Evolutionary conservation across 2,329 filamentous ascomycete species (phyloP).

Genomic region (Ceratocystiopsis minuta): DNA sequence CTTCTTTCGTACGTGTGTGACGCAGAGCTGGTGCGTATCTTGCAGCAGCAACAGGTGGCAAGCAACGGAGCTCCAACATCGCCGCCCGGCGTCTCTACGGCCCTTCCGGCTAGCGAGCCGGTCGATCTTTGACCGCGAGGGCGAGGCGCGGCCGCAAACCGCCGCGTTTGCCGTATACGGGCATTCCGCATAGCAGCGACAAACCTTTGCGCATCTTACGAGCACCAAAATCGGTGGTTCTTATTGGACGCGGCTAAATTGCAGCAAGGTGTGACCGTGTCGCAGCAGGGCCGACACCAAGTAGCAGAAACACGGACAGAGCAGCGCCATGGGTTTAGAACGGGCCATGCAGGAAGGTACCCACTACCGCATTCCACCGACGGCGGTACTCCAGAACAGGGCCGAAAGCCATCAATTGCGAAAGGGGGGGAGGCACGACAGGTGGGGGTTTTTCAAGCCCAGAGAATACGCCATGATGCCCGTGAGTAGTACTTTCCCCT

Average conservation of each 20-base stretch:
- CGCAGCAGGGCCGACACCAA: no score
- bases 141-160: no score
- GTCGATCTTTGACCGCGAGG: not conserved
- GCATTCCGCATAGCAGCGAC: not conserved
- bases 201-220: no score
- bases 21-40: no score
- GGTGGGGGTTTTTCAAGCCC: not conserved
- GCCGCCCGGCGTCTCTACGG: conserved; percentile 4
- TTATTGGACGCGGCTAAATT: conserved; percentile 19
- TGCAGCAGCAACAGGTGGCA: no score
- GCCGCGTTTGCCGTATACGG: not conserved
- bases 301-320: no score
- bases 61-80: not conserved
- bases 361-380: not conserved
- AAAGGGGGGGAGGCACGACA: conserved; percentile 1
- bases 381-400: conserved; percentile 10
- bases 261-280: not conserved
- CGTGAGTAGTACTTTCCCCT: not conserved
- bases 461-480: no score
- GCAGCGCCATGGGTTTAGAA: no score
- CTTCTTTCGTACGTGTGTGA: no score
- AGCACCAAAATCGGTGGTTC: not conserved
- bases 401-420: conserved; percentile 7
- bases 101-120: not conserved
- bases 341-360: not conserved